phyloP scores from a whole-genome alignment of 495 filamentous ascomycete species.

The Podospora didyma region DNA sequence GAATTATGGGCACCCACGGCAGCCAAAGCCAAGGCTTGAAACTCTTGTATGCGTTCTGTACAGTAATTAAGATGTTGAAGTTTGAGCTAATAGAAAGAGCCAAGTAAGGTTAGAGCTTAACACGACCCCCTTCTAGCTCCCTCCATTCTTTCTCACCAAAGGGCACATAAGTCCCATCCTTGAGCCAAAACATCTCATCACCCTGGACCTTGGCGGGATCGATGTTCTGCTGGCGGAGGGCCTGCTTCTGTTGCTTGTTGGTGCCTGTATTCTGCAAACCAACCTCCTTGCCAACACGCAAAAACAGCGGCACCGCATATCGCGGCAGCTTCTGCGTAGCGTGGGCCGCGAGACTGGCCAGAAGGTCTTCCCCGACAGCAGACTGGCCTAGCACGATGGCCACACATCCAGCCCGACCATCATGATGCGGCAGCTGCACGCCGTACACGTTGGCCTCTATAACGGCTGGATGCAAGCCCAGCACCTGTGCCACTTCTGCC shows the following conservation, averaged over 20 bases:
- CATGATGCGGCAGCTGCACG: constrained; percentile 75
- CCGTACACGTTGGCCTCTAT: constrained; percentile 88
- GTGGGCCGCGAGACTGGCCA: constrained; percentile 59
- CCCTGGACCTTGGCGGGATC: constrained; percentile 53
- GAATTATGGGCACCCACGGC: background rate
- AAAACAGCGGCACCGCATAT: constrained; percentile 75
- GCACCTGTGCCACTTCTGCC: constrained; percentile 68
- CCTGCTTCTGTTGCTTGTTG: constrained; percentile 80
- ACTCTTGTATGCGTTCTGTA: too few species aligned
- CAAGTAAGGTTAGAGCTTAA: constrained; percentile 53
- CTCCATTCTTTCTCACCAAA: constrained; percentile 69
- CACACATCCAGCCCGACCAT: constrained; percentile 82
- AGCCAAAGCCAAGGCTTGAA: too few species aligned
- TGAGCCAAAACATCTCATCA: constrained; percentile 63
- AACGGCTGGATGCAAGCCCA: constrained; percentile 64
- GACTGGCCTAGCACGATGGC: constrained; percentile 52
- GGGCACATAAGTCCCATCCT: constrained; percentile 60
- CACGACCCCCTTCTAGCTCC: constrained; percentile 57
- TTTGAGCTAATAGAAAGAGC: too few species aligned
- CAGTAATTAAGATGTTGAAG: too few species aligned
- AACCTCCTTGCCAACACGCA: constrained; percentile 56
- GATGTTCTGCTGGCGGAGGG: constrained; percentile 64
- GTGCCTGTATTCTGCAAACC: constrained; percentile 69
- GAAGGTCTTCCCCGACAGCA: constrained; percentile 26
- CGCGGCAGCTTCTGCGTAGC: constrained; percentile 53